Evolutionary conservation across 2,329 filamentous ascomycete species (phyloP), one percentile per base, ranked within the genome.

Genomic region (Thermoascus crustaceus): DNA sequence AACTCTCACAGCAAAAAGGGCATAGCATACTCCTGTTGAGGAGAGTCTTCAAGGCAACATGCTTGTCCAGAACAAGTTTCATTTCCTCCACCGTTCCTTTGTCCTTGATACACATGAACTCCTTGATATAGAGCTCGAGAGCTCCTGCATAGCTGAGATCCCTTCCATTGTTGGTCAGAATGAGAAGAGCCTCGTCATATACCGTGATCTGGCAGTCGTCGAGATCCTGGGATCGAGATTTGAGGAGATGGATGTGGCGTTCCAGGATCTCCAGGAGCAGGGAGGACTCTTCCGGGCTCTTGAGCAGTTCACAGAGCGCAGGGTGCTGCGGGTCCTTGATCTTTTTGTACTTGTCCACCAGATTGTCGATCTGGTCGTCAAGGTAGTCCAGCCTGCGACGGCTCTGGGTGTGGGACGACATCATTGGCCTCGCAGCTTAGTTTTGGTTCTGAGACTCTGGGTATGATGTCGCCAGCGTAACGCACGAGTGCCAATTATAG

Each of bases 121-220:
- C 55, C 29, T 57, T 48, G 36, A 63, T 43, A 41, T 57, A 67
- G 33, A 61, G 54, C 32, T 59, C 55, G 7, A 65, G 45, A 2
- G 57, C 55, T 2, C 57, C 54, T 8, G 51, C 34, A 8, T 55
- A 48, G 22, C 48, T 43, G 16, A 57, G 39, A 6, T 53, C 43
- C 5, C 50, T 47, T 21, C 57, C 60, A 20, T 58, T 48, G 2
- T 48, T 40, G 8, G 54, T 60, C 20, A 66, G 45, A 6, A 46
- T 38, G 26, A 66, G 34, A 11, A 67, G 41, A n/a, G 56, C 53
- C 36, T 52, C 57, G 44, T 67, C 64, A 20, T 57, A 66, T 40
- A 65, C 42, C 1, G 58, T 66, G 38, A 65, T 42, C 34, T 65
- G 52, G 5, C 49, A 52, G 26, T 61, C 54, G 20, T 58, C 48